These are phyloP conservation scores for Malassezia furfur DNA, from an alignment of 1,284 basidiomycete species.

Conservation along the genomic window DNA sequence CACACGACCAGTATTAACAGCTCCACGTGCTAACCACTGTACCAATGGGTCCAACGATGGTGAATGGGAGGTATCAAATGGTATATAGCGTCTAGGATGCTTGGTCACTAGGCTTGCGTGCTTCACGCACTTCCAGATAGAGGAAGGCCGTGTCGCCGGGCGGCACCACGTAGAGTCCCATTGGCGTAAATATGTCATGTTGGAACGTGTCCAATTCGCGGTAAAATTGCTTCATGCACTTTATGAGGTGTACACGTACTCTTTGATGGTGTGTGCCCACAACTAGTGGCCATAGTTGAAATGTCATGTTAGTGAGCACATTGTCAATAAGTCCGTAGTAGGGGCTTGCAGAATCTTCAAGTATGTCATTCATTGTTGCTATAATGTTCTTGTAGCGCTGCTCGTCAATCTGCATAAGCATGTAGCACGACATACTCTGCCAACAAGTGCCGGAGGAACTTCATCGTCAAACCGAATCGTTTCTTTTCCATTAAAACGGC, in stretches of 20 bases:
- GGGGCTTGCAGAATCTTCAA: slow-evolving; percentile 1
- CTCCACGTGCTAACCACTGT: slow-evolving; percentile 24
- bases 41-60: slow-evolving; percentile 14
- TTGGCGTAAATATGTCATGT: background rate
- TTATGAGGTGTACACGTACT: background rate
- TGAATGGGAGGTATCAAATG: no score
- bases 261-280: slow-evolving; percentile 8
- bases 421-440: background rate
- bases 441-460: background rate
- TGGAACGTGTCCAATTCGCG: slow-evolving; percentile 4
- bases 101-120: no score
- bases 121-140: slow-evolving; percentile 3
- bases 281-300: slow-evolving; percentile 11
- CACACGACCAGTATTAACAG: slow-evolving; percentile 19
- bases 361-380: background rate
- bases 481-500: slow-evolving; percentile 6
- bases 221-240: slow-evolving; percentile 11
- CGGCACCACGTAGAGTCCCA: background rate
- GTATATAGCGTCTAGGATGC: no score
- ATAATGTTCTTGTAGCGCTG: background rate
- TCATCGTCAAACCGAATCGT: slow-evolving; percentile 1
- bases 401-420: background rate
- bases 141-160: slow-evolving; percentile 4
- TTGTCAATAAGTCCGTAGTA: slow-evolving; percentile 11
- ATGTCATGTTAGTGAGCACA: slow-evolving; percentile 6